Percentiles rank a stretch among this genome's conserved stretches.
Conservation (phyloP, 129 eudicot species). For the Lonicera japonica region DNA sequence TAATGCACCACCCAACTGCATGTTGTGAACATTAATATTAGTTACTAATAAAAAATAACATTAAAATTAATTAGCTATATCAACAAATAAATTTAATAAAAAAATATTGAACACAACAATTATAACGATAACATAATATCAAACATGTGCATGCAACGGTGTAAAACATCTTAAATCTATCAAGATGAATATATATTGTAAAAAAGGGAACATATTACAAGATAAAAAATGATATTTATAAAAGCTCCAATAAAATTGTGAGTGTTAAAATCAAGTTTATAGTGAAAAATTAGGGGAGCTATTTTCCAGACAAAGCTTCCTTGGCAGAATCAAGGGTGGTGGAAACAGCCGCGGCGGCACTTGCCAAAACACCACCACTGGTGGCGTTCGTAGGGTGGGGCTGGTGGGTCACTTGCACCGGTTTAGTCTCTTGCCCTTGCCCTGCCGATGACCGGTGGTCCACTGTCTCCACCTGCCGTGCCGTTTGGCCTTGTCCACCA, state of each 20-base stretch:
- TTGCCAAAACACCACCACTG: constrained; percentile 42
- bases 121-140: no score
- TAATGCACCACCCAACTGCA: neutral
- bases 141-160: no score
- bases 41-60: no score
- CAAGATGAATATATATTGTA: no score
- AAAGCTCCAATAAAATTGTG: neutral
- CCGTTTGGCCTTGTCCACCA: constrained; percentile 5
- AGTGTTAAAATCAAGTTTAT: neutral
- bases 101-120: no score
- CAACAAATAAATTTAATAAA: no score
- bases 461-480: constrained; percentile 14
- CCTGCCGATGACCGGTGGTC: constrained; percentile 29
- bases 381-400: constrained; percentile 16
- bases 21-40: no score
- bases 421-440: constrained; percentile 29
- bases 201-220: no score
- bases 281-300: neutral
- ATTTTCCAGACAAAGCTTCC: constrained; percentile 41
- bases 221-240: no score
- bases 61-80: no score
- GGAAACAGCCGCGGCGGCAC: constrained; percentile 63
- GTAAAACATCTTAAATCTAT: no score
- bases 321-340: constrained; percentile 55
- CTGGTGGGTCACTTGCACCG: constrained; percentile 35